Evolutionary conservation across 1,284 basidiomycete genomes (phyloP).

Genomic region (Rhodotorula sp.): DNA sequence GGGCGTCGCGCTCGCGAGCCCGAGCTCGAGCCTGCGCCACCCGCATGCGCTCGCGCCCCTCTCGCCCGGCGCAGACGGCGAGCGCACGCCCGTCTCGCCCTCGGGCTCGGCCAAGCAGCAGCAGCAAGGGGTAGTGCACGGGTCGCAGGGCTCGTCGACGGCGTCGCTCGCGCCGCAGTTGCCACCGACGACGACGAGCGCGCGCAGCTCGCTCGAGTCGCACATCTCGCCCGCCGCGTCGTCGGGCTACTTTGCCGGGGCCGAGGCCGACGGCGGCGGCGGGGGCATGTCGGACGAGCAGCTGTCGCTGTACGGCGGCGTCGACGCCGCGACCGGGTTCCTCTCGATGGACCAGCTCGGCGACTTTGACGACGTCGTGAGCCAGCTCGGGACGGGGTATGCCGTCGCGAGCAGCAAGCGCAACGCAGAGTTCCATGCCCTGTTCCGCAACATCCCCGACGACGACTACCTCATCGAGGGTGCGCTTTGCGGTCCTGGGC

Average conservation of each 20-base stretch:
- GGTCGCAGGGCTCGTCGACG: too few species aligned
- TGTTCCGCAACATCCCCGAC: slow-evolving; percentile 82
- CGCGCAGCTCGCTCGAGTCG: slow-evolving; percentile 23
- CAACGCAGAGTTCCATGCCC: slow-evolving; percentile 92
- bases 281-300: background rate
- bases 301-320: background rate
- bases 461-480: slow-evolving; percentile 97
- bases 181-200: background rate
- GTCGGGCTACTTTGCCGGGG: background rate
- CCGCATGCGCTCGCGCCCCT: slow-evolving; percentile 15
- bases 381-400: slow-evolving; percentile 56
- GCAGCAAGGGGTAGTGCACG: too few species aligned
- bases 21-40: slow-evolving; percentile 17
- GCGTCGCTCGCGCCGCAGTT: background rate
- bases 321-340: slow-evolving; percentile 11
- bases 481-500: slow-evolving; percentile 4
- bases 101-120: background rate
- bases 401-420: slow-evolving; percentile 94
- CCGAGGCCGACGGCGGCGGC: background rate
- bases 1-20: slow-evolving; percentile 35
- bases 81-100: background rate
- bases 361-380: slow-evolving; percentile 41
- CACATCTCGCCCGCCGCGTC: slow-evolving; percentile 3
- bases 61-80: background rate
- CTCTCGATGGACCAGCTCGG: slow-evolving; percentile 35